Evolutionary conservation across 2,329 filamentous ascomycete species (phyloP).

Genomic region (Thielaviopsis musarum): DNA sequence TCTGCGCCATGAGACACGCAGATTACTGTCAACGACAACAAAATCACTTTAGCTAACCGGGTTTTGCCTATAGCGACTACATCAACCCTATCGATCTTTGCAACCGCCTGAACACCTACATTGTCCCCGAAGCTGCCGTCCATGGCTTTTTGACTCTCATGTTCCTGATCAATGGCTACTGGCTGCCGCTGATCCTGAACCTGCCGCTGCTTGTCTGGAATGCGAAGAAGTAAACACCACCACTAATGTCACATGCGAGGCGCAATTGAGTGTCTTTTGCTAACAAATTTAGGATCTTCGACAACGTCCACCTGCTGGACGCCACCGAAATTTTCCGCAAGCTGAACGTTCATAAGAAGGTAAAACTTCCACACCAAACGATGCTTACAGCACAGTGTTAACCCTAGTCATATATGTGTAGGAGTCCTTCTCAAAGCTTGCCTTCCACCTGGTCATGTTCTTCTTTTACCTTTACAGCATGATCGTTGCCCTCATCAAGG

Average conservation of each 20-base stretch:
- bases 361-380: conserved; percentile 21
- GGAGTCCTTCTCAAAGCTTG: conserved; percentile 98
- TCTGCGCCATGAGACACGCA: neutral
- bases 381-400: neutral
- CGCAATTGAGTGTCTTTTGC: neutral
- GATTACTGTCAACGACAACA: neutral
- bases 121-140: conserved; percentile 93
- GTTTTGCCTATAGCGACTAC: conserved; percentile 55
- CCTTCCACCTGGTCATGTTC: conserved; percentile 98
- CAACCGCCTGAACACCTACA: conserved; percentile 99
- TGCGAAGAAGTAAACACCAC: conserved; percentile 64
- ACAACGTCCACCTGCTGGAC: conserved; percentile 92
- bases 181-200: conserved; percentile 84
- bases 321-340: conserved; percentile 99
- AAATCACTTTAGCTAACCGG: conserved; percentile 16
- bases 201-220: conserved; percentile 86
- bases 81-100: conserved; percentile 99
- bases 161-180: conserved; percentile 98
- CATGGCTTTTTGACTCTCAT: conserved; percentile 91
- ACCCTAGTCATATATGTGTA: conserved; percentile 20
- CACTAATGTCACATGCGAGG: neutral
- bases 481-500: conserved; percentile 91
- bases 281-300: conserved; percentile 55
- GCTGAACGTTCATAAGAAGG: conserved; percentile 98
- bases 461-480: conserved; percentile 99